Percentiles rank a stretch among this genome's conserved stretches.
Evolutionary conservation across 805 yeast species (phyloP).

Genomic region (Wickerhamomyces kurtzmanii): DNA sequence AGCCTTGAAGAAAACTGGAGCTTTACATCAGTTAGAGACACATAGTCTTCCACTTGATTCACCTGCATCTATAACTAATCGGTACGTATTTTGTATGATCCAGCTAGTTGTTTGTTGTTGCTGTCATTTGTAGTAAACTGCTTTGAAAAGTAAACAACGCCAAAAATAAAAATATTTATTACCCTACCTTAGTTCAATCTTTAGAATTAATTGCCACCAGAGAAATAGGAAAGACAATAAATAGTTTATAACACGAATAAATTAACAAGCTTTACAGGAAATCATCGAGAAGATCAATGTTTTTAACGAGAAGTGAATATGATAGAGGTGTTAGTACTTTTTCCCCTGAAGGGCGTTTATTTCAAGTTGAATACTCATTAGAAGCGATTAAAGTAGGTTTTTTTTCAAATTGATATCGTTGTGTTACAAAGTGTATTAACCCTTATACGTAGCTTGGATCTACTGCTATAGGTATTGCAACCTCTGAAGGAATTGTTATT

Average conservation of each 20-base stretch:
- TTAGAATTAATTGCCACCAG: not conserved
- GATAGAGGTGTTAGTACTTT: conserved; percentile 98
- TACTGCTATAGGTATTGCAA: conserved; percentile 94
- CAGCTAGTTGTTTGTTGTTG: not conserved
- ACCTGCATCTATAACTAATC: conserved; percentile 11
- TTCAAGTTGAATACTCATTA: conserved; percentile 95
- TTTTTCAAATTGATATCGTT: not conserved
- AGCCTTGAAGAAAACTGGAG: conserved; percentile 17
- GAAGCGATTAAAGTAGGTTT: conserved; percentile 81
- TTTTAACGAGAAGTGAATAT: conserved; percentile 97
- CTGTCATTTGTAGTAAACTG: conserved; percentile 1
- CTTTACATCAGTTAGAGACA: conserved; percentile 11
- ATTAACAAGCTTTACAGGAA: not conserved
- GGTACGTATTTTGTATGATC: too few species aligned
- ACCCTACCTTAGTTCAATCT: not conserved
- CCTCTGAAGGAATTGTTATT: conserved; percentile 89
- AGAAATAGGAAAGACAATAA: not conserved
- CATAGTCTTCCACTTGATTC: conserved; percentile 17
- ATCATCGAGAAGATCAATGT: conserved; percentile 42
- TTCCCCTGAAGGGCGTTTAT: conserved; percentile 96
- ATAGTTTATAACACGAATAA: too few species aligned
- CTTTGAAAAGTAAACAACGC: not conserved
- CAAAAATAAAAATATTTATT: not conserved
- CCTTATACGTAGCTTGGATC: conserved; percentile 53
- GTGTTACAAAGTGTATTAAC: not conserved